phyloP scores from a whole-genome alignment of 108 stramenopile genomes.

The Cyclotella atomus region DNA sequence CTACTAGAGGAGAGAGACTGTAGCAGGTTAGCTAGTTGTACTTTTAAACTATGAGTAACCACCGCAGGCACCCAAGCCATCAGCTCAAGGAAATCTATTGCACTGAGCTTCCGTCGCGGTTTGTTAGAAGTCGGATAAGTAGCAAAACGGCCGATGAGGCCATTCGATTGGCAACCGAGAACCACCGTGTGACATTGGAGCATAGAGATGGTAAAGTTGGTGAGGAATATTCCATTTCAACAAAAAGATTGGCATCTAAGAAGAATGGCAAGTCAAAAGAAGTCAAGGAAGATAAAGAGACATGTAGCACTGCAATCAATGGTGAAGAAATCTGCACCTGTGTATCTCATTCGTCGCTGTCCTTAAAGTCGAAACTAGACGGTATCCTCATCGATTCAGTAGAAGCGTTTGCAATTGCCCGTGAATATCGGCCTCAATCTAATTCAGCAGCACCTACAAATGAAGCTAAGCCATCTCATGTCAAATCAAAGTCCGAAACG shows the following conservation, averaged over 20 bases:
- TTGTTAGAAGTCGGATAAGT: background rate
- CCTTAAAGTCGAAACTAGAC: background rate
- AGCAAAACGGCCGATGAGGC: background rate
- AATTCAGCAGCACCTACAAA: background rate
- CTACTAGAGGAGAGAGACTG: background rate
- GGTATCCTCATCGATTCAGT: background rate
- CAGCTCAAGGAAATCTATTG: conserved; percentile 29
- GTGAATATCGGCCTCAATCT: background rate
- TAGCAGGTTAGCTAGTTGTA: too few species aligned
- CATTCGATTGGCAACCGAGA: conserved; percentile 26
- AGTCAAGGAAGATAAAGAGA: background rate
- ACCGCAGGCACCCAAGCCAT: background rate
- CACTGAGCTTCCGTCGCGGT: conserved; percentile 38
- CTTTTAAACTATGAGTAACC: background rate
- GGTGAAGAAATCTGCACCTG: background rate
- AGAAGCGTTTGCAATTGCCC: conserved; percentile 1
- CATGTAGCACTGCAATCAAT: background rate
- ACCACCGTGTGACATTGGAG: conserved; percentile 26
- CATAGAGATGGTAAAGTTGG: background rate
- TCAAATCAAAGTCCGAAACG: background rate
- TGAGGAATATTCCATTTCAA: background rate
- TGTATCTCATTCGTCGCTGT: background rate
- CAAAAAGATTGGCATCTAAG: background rate
- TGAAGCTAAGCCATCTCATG: background rate
- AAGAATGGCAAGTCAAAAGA: background rate